phyloP scores from a whole-genome alignment of 148 eudicot genomes.

The Rhododendron williamsianum region DNA sequence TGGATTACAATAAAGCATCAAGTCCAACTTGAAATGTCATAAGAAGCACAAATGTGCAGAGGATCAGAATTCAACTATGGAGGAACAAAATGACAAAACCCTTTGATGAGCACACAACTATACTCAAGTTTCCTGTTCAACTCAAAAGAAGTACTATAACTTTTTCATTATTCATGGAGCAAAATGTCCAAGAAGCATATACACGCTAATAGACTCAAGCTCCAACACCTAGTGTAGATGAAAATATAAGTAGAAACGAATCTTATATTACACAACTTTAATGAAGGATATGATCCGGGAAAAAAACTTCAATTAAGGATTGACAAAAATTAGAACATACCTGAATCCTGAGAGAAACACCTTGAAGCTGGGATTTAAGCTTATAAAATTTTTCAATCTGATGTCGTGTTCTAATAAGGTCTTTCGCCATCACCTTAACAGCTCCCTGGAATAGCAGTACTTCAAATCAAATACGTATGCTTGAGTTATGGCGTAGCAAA shows the following conservation, averaged over 20 bases:
- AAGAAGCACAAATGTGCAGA: not conserved
- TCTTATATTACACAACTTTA: not conserved
- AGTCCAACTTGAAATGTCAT: conserved; percentile 9
- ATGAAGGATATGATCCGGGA: not conserved
- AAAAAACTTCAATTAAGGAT: not conserved
- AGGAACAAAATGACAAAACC: not conserved
- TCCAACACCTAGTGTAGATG: not conserved
- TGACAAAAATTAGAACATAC: conserved; percentile 22
- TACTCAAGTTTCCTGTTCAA: not conserved
- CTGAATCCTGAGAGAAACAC: conserved; percentile 95
- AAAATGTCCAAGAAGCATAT: not conserved
- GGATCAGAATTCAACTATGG: not conserved
- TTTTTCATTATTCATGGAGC: not conserved
- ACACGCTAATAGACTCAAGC: not conserved
- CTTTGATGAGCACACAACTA: not conserved
- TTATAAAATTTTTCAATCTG: conserved; percentile 94
- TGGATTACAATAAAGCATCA: not conserved
- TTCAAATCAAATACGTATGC: conserved; percentile 8
- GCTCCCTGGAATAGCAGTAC: conserved; percentile 61
- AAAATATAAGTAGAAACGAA: not conserved
- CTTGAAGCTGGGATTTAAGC: conserved; percentile 96
- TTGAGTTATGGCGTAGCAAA: not conserved
- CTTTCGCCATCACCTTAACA: conserved; percentile 98
- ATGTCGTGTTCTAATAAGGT: conserved; percentile 91
- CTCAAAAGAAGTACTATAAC: not conserved